Evolutionary conservation across 768 basidiomycete species (phyloP).

Genomic region (Leccinum imitatum): DNA sequence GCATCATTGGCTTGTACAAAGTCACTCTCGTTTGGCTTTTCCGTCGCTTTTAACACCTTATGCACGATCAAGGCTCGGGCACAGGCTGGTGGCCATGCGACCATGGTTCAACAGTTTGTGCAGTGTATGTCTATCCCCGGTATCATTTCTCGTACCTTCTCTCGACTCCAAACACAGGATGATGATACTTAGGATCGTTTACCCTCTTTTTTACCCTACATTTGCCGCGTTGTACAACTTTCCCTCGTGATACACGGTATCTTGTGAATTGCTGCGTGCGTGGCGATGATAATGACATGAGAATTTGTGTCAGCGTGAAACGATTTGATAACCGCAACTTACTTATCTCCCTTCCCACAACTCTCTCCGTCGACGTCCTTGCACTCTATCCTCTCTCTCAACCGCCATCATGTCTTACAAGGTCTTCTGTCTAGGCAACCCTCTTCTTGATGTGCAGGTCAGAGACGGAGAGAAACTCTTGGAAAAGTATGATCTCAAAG

Average conservation of each 20-base stretch:
- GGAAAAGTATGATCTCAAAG: slow-evolving; percentile 85
- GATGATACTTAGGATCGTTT: slow-evolving; percentile 7
- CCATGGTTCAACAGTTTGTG: slow-evolving; percentile 26
- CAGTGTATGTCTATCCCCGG: slow-evolving; percentile 24
- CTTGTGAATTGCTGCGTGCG: not conserved
- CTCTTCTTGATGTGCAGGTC: slow-evolving; percentile 95
- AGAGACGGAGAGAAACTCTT: slow-evolving; percentile 79
- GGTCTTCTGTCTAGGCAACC: slow-evolving; percentile 93
- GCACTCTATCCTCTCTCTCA: slow-evolving; percentile 1
- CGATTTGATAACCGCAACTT: slow-evolving; percentile 2
- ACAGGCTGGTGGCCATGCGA: slow-evolving; percentile 15
- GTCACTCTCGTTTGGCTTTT: slow-evolving; percentile 45
- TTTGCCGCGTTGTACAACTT: not conserved
- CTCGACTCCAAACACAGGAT: slow-evolving; percentile 9
- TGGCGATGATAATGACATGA: not conserved
- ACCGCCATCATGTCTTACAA: slow-evolving; percentile 56
- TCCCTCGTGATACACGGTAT: not conserved
- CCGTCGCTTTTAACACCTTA: slow-evolving; percentile 51
- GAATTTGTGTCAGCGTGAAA: not conserved
- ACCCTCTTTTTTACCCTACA: not conserved
- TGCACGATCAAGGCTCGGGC: slow-evolving; percentile 56
- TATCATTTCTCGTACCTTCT: slow-evolving; percentile 18
- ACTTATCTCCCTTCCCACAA: slow-evolving; percentile 3
- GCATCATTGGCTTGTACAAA: slow-evolving; percentile 54
- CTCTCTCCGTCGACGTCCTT: slow-evolving; percentile 18